Percentiles rank a stretch among this genome's conserved stretches.
Conservation (phyloP, 257 asterid species). For the Jacaranda mimosifolia region DNA sequence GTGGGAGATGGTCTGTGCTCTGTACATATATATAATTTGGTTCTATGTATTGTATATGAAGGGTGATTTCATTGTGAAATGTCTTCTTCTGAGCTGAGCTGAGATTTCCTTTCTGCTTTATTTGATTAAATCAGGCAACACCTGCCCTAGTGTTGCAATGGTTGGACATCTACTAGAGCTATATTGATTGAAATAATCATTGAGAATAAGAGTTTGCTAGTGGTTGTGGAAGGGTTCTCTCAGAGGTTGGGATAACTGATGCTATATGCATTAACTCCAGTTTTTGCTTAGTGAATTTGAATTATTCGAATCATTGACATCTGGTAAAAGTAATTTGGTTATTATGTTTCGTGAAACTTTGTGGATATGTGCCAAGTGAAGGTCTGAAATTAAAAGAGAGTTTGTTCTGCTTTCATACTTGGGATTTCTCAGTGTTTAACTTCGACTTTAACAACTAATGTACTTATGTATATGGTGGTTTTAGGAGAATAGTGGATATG, state of each 20-base stretch:
- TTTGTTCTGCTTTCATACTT: too few relatives aligned
- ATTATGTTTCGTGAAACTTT: too few relatives aligned
- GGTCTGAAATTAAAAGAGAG: too few relatives aligned
- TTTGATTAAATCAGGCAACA: conserved; percentile 30
- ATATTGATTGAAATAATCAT: neutral
- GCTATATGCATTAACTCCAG: neutral
- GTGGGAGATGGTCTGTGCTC: conserved; percentile 69
- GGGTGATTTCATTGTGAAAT: conserved; percentile 23
- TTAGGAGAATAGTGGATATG: conserved; percentile 16
- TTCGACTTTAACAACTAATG: too few relatives aligned
- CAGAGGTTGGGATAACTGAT: too few relatives aligned
- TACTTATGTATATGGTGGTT: conserved; percentile 19
- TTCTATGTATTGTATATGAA: conserved; percentile 28
- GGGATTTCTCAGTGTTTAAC: too few relatives aligned
- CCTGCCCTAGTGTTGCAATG: conserved; percentile 27
- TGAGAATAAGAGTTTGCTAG: too few relatives aligned
- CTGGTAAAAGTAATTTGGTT: too few relatives aligned
- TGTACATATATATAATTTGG: conserved; percentile 32
- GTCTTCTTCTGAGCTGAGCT: conserved; percentile 36
- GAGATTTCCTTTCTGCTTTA: conserved; percentile 34
- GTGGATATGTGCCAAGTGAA: too few relatives aligned
- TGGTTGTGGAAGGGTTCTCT: too few relatives aligned
- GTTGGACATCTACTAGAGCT: conserved; percentile 18
- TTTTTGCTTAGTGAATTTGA: neutral
- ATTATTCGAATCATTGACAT: too few relatives aligned